These are phyloP conservation scores for Ogataea pignaliae DNA, from an alignment of 805 yeast species.

Conservation along the genomic window DNA sequence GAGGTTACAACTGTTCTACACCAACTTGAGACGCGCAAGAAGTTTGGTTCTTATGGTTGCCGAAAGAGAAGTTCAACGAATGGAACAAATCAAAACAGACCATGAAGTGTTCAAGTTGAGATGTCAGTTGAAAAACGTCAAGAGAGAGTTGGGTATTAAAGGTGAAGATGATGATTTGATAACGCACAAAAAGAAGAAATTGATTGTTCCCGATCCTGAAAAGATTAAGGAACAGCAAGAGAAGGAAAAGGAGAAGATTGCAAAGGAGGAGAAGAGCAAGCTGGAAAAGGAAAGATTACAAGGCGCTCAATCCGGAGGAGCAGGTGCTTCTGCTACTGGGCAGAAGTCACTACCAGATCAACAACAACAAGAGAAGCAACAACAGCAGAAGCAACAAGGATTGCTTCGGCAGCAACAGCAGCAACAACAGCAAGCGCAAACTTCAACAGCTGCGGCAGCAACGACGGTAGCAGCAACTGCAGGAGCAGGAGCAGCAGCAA, in stretches of 20 bases:
- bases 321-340: background rate
- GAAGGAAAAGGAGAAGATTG: constrained; percentile 14
- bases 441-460: constrained; percentile 16
- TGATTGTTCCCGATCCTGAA: constrained; percentile 17
- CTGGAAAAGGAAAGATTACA: constrained; percentile 15
- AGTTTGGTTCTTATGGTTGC: constrained; percentile 65
- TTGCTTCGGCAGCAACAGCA: constrained; percentile 4
- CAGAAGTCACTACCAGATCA: background rate
- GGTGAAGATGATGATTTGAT: constrained; percentile 84
- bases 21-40: constrained; percentile 73
- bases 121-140: constrained; percentile 63
- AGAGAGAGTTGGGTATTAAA: constrained; percentile 68
- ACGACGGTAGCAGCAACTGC: background rate
- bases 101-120: constrained; percentile 67
- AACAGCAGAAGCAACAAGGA: constrained; percentile 1
- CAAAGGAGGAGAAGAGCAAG: constrained; percentile 17
- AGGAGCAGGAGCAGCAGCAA: constrained; percentile 1
- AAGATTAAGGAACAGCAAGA: constrained; percentile 11
- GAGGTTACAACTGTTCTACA: constrained; percentile 65
- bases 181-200: constrained; percentile 68
- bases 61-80: constrained; percentile 64
- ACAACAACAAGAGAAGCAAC: constrained; percentile 3
- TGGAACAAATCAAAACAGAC: constrained; percentile 60
- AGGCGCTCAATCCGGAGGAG: background rate
- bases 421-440: constrained; percentile 23